Evolutionary conservation across 2,329 filamentous ascomycete species (phyloP).

Genomic region (Gyromitra esculenta): DNA sequence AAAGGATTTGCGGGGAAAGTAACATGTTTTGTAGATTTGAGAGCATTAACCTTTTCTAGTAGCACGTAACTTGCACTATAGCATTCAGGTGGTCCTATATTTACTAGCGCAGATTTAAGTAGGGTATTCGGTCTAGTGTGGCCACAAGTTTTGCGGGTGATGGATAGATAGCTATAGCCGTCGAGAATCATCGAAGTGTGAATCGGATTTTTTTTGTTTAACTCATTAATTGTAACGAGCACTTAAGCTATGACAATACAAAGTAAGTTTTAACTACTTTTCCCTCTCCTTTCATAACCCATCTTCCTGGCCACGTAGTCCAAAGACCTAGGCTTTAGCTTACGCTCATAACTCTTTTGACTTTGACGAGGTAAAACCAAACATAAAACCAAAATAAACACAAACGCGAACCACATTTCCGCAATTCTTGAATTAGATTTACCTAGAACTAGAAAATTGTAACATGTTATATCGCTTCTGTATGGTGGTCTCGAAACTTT

Average conservation of each 20-base stretch:
- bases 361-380: no score
- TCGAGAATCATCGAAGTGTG: background rate
- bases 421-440: background rate
- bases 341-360: no score
- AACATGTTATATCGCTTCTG: background rate
- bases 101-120: background rate
- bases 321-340: no score
- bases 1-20: background rate
- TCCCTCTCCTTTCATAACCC: no score
- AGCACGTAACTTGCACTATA: background rate
- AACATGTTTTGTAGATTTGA: background rate
- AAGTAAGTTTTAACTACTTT: no score
- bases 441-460: background rate
- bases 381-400: no score
- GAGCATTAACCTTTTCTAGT: background rate
- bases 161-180: conserved; percentile 12
- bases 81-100: background rate
- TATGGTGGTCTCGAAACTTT: background rate
- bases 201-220: background rate
- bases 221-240: no score
- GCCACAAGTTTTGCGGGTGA: background rate
- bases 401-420: no score
- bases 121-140: background rate
- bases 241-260: no score
- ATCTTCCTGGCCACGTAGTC: no score